These are phyloP conservation scores for Harringtonia aguacate DNA, from an alignment of 2,329 filamentous ascomycete species.

Conservation along the genomic window DNA sequence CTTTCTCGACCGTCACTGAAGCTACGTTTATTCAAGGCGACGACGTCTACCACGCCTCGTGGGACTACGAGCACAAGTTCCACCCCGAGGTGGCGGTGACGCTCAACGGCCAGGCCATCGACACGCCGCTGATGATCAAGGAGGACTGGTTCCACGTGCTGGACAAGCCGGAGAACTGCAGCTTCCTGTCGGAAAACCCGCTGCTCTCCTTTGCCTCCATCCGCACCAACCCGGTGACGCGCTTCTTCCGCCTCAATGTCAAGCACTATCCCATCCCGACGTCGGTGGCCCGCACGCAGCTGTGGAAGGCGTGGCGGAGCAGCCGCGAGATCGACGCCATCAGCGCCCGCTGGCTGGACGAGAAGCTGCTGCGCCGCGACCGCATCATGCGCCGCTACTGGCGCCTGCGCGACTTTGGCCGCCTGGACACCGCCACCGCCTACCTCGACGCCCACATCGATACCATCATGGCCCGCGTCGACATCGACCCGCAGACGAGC, in stretches of 20 bases:
- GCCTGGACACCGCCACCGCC: constrained; percentile 26
- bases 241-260: constrained; percentile 24
- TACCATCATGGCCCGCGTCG: constrained; percentile 20
- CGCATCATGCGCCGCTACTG: constrained; percentile 25
- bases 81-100: constrained; percentile 33
- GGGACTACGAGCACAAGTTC: constrained; percentile 36
- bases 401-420: constrained; percentile 26
- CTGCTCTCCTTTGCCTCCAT: constrained; percentile 32
- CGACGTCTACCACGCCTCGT: constrained; percentile 39
- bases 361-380: constrained; percentile 29
- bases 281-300: constrained; percentile 28
- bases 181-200: constrained; percentile 39
- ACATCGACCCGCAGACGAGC: constrained; percentile 20
- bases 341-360: constrained; percentile 34
- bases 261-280: constrained; percentile 28
- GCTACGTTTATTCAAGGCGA: constrained; percentile 41
- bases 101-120: constrained; percentile 36
- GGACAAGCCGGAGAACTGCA: constrained; percentile 27
- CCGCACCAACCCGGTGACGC: constrained; percentile 16
- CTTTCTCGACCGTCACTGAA: constrained; percentile 41
- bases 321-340: constrained; percentile 32
- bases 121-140: constrained; percentile 44
- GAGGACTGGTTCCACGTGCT: constrained; percentile 31
- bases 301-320: constrained; percentile 37
- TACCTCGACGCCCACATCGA: constrained; percentile 25